Conservation (phyloP, 2,329 filamentous ascomycete species). For the Colletotrichum horii region DNA sequence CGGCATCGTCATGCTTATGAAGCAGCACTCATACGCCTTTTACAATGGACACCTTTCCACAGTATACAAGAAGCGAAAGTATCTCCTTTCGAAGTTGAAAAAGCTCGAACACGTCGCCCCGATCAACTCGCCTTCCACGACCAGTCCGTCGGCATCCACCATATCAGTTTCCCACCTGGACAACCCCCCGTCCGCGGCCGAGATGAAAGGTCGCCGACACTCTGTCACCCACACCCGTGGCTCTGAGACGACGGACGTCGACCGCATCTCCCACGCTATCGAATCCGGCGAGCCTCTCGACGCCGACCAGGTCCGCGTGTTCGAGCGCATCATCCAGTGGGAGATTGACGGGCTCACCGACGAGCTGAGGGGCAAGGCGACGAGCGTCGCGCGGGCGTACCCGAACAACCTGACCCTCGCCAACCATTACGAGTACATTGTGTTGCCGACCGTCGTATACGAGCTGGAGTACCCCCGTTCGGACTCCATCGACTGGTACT, state of each 20-base stretch:
- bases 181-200: constrained; percentile 41
- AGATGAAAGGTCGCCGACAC: constrained; percentile 41
- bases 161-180: constrained; percentile 52
- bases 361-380: constrained; percentile 69
- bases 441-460: constrained; percentile 78
- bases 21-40: constrained; percentile 80
- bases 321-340: constrained; percentile 68
- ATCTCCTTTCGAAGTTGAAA: constrained; percentile 54
- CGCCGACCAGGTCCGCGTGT: constrained; percentile 65
- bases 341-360: constrained; percentile 69
- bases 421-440: constrained; percentile 76
- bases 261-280: constrained; percentile 65
- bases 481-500: constrained; percentile 73
- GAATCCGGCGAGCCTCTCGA: constrained; percentile 65
- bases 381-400: constrained; percentile 56
- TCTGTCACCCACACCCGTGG: constrained; percentile 37
- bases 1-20: constrained; percentile 79
- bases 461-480: constrained; percentile 78
- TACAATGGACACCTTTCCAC: constrained; percentile 78
- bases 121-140: constrained; percentile 45
- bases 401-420: constrained; percentile 70
- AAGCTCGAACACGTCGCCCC: constrained; percentile 61
- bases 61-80: constrained; percentile 55
- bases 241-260: constrained; percentile 57
- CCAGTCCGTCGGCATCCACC: constrained; percentile 43